Conservation (phyloP, 2,329 filamentous ascomycete species). For the Macroventuria anomochaeta region DNA sequence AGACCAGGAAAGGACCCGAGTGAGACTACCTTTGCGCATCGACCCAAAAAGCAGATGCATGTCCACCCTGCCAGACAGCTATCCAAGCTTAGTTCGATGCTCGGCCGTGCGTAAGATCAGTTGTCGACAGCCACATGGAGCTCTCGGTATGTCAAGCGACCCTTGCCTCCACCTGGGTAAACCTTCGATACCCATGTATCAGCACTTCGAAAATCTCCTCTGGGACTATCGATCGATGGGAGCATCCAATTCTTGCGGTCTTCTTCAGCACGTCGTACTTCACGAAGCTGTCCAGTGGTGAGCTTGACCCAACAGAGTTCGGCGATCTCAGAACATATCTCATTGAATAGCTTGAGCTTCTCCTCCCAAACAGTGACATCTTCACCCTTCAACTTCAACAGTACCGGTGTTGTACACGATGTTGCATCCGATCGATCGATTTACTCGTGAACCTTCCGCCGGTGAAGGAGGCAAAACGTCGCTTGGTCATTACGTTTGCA, state of each 20-base stretch:
- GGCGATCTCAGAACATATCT: not conserved
- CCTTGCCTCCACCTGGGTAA: conserved; percentile 22
- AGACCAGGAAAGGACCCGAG: too few relatives aligned
- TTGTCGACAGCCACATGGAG: not conserved
- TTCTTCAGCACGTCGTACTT: conserved; percentile 18
- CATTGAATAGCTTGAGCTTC: conserved; percentile 18
- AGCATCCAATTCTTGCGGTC: conserved; percentile 40
- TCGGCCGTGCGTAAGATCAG: too few relatives aligned
- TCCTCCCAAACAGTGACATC: conserved; percentile 18
- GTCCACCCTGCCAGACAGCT: too few relatives aligned
- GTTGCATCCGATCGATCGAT: not conserved
- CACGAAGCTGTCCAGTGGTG: conserved; percentile 11
- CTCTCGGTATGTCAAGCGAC: not conserved
- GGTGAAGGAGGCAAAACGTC: conserved; percentile 33
- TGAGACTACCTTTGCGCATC: too few relatives aligned
- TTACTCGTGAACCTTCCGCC: conserved; percentile 27
- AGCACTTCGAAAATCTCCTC: not conserved
- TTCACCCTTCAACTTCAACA: conserved; percentile 28
- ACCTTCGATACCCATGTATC: not conserved
- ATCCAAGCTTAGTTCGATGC: too few relatives aligned
- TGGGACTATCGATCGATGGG: conserved; percentile 15
- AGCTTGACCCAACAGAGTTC: not conserved
- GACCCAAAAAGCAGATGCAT: too few relatives aligned
- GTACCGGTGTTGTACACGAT: conserved; percentile 18
- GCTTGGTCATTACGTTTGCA: conserved; percentile 29